phyloP scores from a whole-genome alignment of 1,139 yeast species.

The Hansenula sp. region DNA sequence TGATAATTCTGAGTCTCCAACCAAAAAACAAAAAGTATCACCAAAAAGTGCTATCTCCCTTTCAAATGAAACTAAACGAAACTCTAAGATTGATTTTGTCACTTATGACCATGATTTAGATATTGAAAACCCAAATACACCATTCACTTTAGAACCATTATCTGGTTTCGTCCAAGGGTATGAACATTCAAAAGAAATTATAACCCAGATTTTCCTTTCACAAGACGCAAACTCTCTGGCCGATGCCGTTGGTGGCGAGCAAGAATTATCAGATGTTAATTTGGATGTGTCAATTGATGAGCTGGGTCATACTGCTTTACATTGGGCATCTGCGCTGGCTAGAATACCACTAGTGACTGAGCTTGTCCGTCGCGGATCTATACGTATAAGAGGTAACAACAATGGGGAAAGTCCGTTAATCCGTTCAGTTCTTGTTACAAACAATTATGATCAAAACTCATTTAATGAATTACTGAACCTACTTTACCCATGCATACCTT shows the following conservation, averaged over 20 bases:
- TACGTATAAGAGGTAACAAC: conserved; percentile 68
- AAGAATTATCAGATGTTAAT: conserved; percentile 20
- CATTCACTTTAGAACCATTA: conserved; percentile 54
- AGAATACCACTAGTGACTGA: conserved; percentile 70
- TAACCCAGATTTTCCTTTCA: conserved; percentile 53
- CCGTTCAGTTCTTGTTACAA: conserved; percentile 85
- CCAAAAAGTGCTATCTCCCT: neutral
- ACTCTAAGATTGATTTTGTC: conserved; percentile 10
- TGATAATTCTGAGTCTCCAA: conserved; percentile 31
- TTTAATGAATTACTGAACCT: conserved; percentile 72
- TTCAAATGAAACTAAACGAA: conserved; percentile 1
- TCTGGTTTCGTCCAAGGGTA: conserved; percentile 32
- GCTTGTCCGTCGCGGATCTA: conserved; percentile 61
- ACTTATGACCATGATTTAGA: conserved; percentile 31
- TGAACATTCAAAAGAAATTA: conserved; percentile 51
- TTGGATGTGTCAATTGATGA: conserved; percentile 73
- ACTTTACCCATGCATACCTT: conserved; percentile 70
- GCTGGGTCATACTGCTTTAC: conserved; percentile 89
- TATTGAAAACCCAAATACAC: conserved; percentile 40
- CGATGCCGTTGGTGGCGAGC: conserved; percentile 35
- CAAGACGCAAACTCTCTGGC: conserved; percentile 33
- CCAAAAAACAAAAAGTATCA: conserved; percentile 29
- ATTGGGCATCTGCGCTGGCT: conserved; percentile 95
- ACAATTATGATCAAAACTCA: conserved; percentile 71
- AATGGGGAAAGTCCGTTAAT: conserved; percentile 89